A percentile compares a stretch with the other conserved stretches of the same genome.
Conservation (phyloP, 2,329 filamentous ascomycete species). For the Xylariaceae sp. region DNA sequence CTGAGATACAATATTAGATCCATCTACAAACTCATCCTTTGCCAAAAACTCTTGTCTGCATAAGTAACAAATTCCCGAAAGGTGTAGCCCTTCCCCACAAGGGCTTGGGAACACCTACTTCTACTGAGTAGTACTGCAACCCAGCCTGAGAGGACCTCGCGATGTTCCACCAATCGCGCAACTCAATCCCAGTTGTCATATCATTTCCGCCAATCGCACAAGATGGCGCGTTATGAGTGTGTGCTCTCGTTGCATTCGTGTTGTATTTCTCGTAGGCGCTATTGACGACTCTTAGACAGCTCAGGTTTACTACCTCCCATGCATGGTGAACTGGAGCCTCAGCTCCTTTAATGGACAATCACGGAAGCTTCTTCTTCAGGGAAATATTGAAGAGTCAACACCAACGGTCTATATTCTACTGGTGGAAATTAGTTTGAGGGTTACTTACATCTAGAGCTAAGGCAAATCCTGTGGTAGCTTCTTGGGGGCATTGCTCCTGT, state of each 20-base stretch:
- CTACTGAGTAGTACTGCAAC: neutral
- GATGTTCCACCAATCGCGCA: slow-evolving; percentile 23
- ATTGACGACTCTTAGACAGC: neutral
- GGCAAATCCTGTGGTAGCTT: too few relatives aligned
- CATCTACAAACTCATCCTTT: too few relatives aligned
- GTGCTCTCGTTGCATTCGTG: neutral
- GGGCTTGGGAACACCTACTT: neutral
- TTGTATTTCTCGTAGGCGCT: slow-evolving; percentile 1
- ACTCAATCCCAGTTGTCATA: neutral
- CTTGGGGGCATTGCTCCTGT: neutral
- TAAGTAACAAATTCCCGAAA: neutral
- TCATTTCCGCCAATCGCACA: slow-evolving; percentile 23
- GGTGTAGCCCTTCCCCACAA: neutral
- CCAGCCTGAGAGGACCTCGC: neutral
- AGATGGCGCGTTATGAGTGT: neutral
- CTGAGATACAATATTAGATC: neutral
- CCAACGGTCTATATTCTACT: slow-evolving; percentile 8
- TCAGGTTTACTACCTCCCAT: slow-evolving; percentile 7
- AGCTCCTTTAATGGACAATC: neutral
- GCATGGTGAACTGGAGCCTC: too few relatives aligned
- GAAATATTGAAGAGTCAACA: neutral
- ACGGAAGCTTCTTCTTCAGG: neutral
- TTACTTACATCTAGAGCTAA: neutral
- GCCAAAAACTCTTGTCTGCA: too few relatives aligned
- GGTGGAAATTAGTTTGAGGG: slow-evolving; percentile 19